A percentile compares a stretch with the other conserved stretches of the same genome.
These are phyloP conservation scores for Penicillium coffeae DNA, from an alignment of 495 filamentous ascomycete species.

Conservation along the genomic window DNA sequence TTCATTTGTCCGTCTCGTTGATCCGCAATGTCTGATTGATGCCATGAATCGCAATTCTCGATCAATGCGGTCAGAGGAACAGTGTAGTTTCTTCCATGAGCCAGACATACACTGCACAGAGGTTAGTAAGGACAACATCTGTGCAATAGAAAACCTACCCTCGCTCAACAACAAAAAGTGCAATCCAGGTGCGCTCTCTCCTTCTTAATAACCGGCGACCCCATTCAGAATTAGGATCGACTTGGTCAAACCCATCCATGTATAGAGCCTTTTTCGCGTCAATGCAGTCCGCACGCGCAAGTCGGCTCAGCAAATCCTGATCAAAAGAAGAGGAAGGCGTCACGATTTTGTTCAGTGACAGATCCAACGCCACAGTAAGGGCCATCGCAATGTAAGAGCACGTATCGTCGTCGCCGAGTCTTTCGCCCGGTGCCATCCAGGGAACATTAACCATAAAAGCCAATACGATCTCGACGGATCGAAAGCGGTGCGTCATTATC, in stretches of 20 bases:
- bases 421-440: constrained; percentile 67
- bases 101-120: constrained; percentile 57
- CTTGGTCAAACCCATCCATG: constrained; percentile 62
- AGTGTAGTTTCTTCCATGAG: constrained; percentile 63
- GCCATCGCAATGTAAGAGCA: constrained; percentile 68
- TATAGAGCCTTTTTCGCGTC: constrained; percentile 59
- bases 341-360: constrained; percentile 66
- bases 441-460: constrained; percentile 76
- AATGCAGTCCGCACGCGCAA: constrained; percentile 62
- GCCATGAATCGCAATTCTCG: constrained; percentile 65
- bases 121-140: constrained; percentile 4
- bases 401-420: constrained; percentile 67
- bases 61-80: constrained; percentile 61
- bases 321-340: constrained; percentile 50
- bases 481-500: constrained; percentile 54
- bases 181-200: constrained; percentile 66
- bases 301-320: constrained; percentile 41
- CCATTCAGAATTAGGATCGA: constrained; percentile 56
- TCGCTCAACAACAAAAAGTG: constrained; percentile 68
- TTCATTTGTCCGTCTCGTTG: constrained; percentile 64
- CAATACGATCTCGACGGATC: constrained; percentile 68
- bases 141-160: constrained; percentile 40
- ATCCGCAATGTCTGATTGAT: constrained; percentile 58
- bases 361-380: constrained; percentile 61
- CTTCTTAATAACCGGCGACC: constrained; percentile 58